Evolutionary conservation across 1,284 basidiomycete species (phyloP), one percentile per base, ranked within the genome.

Genomic region (Tetrapyrgos nigripes): DNA sequence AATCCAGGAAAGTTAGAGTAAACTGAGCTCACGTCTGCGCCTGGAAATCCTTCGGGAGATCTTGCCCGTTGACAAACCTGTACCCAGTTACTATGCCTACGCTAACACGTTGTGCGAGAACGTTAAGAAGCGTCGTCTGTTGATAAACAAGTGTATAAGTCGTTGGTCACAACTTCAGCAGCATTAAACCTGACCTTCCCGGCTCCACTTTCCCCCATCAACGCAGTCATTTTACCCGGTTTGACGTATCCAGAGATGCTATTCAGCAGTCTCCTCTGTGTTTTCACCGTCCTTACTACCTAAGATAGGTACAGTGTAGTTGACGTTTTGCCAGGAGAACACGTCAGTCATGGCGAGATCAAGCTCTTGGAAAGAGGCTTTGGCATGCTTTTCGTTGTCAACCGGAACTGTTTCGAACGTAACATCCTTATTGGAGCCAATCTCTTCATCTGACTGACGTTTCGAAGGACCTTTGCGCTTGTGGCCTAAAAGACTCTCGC

Each of bases 21-120:
- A 19, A 24, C 10, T 10, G 29, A 8, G n/a, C 31, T 28, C 27
- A 59, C 73, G 89, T 73, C 94, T 92, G 71, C 96, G 94, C 2
- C 91, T 88, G 67, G 62, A 97, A 97, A 67, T 93, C 91, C 3
- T 82, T 77, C 44, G 86, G 84, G 50, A 95, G 81, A 3, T 87
- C 85, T 24, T 84, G 81, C 2, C 94, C 95, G 63, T 93, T 89
- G 48, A 97, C 88, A 6, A 96, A 78, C 60, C 93, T 79, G 56
- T 94, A 88, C 2, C 96, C 95, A 31, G 81, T 73, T 48, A 97
- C 82, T 26, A 96, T 85, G 71, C 95, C 95, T 64, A 93, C 92
- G 58, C 89, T 94, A 71, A 94, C 93, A 59, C 95, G 84, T 64
- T 94, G 91, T 2, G 95, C 94, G 13, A 97, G 81, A 35, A 57